These are phyloP conservation scores for Dipodascus geniculatus DNA, from an alignment of 805 yeast genomes.

Conservation along the genomic window DNA sequence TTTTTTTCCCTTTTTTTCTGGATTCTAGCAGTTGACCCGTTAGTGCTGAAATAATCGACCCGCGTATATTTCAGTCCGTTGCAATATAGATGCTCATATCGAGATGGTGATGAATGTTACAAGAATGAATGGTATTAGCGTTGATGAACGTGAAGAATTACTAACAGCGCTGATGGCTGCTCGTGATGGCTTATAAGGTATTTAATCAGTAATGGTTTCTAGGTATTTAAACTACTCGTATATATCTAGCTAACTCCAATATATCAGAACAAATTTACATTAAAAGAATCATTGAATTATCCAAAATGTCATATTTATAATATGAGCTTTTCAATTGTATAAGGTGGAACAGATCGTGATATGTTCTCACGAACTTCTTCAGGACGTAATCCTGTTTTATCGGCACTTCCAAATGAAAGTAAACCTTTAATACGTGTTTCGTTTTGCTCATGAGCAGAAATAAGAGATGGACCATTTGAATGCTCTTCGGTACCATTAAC, in stretches of 20 bases:
- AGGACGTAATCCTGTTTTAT: not conserved
- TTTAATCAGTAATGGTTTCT: too few relatives aligned
- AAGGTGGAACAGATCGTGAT: conserved; percentile 1
- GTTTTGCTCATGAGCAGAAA: not conserved
- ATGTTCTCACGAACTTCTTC: not conserved
- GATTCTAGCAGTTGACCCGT: not conserved
- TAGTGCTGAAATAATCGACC: not conserved
- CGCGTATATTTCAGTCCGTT: not conserved
- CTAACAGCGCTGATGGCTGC: too few relatives aligned
- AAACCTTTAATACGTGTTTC: not conserved
- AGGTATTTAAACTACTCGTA: too few relatives aligned
- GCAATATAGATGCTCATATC: not conserved
- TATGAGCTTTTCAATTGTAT: not conserved
- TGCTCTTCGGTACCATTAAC: not conserved
- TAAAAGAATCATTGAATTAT: too few relatives aligned
- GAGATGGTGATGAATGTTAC: too few relatives aligned
- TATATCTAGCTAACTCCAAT: too few relatives aligned
- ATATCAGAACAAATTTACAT: not conserved
- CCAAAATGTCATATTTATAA: not conserved
- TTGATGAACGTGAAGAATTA: too few relatives aligned
- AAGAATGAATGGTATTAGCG: too few relatives aligned
- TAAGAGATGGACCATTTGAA: not conserved
- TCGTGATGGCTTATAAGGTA: too few relatives aligned
- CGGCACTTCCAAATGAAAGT: conserved; percentile 1
- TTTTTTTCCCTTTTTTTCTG: not conserved